phyloP scores from a whole-genome alignment of 371 early-diverging fungal species.

The Caulochytrium protostelioides region DNA sequence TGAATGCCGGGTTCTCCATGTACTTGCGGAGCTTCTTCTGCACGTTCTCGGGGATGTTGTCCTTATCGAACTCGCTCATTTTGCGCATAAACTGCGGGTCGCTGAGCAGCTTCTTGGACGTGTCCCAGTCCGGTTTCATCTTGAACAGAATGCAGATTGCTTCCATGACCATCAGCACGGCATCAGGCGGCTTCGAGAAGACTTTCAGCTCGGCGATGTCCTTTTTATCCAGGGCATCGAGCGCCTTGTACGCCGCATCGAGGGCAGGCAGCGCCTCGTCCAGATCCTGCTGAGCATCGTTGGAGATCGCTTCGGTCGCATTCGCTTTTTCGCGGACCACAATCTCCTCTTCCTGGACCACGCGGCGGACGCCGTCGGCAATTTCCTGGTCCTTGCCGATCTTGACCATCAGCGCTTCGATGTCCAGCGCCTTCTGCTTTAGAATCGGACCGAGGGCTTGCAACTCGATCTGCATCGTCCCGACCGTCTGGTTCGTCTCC shows the following conservation, averaged over 20 bases:
- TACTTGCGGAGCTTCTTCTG: slow-evolving; percentile 25
- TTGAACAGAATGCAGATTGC: slow-evolving; percentile 35
- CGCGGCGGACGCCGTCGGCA: slow-evolving; percentile 25
- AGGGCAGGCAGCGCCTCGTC: slow-evolving; percentile 33
- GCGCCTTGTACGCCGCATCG: slow-evolving; percentile 27
- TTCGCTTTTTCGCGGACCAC: slow-evolving; percentile 25
- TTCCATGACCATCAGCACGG: slow-evolving; percentile 31
- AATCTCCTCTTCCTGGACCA: slow-evolving; percentile 29
- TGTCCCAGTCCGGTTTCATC: slow-evolving; percentile 31
- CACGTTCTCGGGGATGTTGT: slow-evolving; percentile 22
- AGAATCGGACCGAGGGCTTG: slow-evolving; percentile 26
- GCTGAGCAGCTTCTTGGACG: slow-evolving; percentile 23
- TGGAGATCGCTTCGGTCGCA: slow-evolving; percentile 25
- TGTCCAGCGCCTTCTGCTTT: slow-evolving; percentile 22
- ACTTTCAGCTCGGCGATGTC: slow-evolving; percentile 37
- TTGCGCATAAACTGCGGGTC: slow-evolving; percentile 33
- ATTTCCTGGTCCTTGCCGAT: slow-evolving; percentile 32
- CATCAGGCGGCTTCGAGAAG: slow-evolving; percentile 31
- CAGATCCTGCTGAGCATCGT: slow-evolving; percentile 28
- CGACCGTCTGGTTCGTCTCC: slow-evolving; percentile 29
- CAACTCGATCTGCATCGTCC: slow-evolving; percentile 30
- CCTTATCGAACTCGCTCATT: slow-evolving; percentile 29
- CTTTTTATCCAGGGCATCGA: slow-evolving; percentile 32
- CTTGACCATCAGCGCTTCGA: slow-evolving; percentile 29
- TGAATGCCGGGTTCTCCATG: slow-evolving; percentile 26